Evolutionary conservation across 2,329 filamentous ascomycete genomes (phyloP).

Genomic region (Alternaria solani): DNA sequence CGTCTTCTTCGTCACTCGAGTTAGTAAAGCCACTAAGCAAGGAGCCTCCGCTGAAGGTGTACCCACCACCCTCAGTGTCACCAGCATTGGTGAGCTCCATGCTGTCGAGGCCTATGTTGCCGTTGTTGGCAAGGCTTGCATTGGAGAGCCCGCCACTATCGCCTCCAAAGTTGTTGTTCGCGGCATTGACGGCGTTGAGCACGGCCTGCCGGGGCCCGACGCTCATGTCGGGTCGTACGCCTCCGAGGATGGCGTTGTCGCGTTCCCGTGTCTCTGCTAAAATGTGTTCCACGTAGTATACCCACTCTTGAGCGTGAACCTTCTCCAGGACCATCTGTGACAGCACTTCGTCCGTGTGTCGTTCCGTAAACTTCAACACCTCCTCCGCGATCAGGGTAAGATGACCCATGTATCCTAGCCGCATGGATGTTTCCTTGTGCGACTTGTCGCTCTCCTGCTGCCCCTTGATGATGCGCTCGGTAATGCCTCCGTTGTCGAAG

Average conservation of each 20-base stretch:
- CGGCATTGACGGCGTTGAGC: constrained; percentile 65
- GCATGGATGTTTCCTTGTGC: constrained; percentile 82
- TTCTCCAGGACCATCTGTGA: constrained; percentile 85
- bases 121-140: constrained; percentile 77
- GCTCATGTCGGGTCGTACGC: constrained; percentile 89
- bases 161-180: constrained; percentile 64
- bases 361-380: constrained; percentile 97
- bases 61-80: constrained; percentile 75
- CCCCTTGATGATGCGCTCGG: constrained; percentile 88
- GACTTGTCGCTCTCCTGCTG: constrained; percentile 87
- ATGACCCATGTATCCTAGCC: constrained; percentile 98
- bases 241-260: constrained; percentile 97
- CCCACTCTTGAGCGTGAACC: constrained; percentile 90
- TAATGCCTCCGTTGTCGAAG: constrained; percentile 89
- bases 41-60: constrained; percentile 75
- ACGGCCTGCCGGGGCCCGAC: constrained; percentile 79
- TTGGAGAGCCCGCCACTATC: constrained; percentile 67
- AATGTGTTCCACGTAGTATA: constrained; percentile 91
- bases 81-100: constrained; percentile 72
- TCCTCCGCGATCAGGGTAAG: constrained; percentile 96
- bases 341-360: constrained; percentile 86
- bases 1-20: constrained; percentile 94
- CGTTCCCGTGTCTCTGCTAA: constrained; percentile 92
- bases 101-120: constrained; percentile 61
- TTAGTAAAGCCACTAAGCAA: constrained; percentile 91